Evolutionary conservation across 1,284 basidiomycete genomes (phyloP).

Genomic region (Pascua guehoae): DNA sequence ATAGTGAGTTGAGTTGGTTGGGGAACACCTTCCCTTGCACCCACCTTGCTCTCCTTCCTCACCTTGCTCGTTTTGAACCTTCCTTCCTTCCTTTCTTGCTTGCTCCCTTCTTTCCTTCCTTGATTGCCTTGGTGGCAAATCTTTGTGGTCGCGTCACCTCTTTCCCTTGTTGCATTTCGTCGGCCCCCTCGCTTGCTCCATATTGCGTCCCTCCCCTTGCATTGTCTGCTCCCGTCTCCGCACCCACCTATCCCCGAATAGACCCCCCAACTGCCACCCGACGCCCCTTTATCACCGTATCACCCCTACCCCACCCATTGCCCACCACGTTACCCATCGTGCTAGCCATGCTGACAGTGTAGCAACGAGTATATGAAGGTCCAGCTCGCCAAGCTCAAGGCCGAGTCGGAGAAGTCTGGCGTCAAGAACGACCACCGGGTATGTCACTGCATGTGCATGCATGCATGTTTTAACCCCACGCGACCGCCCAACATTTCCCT

Average conservation of each 20-base stretch:
- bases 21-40: background rate
- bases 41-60: too few species aligned
- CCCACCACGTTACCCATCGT: too few species aligned
- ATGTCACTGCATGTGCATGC: slow-evolving; percentile 3
- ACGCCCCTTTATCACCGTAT: too few species aligned
- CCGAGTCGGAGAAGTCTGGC: slow-evolving; percentile 42
- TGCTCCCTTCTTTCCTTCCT: too few species aligned
- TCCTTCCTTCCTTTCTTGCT: too few species aligned
- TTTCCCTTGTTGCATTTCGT: background rate
- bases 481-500: background rate
- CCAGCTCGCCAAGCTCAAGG: slow-evolving; percentile 49
- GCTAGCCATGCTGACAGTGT: slow-evolving; percentile 1
- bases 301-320: too few species aligned
- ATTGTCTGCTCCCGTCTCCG: background rate
- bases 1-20: slow-evolving; percentile 41
- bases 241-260: background rate
- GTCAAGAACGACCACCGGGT: slow-evolving; percentile 45
- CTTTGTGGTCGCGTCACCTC: background rate
- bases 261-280: background rate
- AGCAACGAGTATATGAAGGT: slow-evolving; percentile 50
- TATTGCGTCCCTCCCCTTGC: background rate
- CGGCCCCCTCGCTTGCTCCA: too few species aligned
- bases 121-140: too few species aligned
- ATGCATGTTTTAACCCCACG: background rate
- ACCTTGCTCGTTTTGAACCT: too few species aligned